Evolutionary conservation across 2,329 filamentous ascomycete species (phyloP), one percentile per base, ranked within the genome.

Genomic region (Akanthomyces lecanii): DNA sequence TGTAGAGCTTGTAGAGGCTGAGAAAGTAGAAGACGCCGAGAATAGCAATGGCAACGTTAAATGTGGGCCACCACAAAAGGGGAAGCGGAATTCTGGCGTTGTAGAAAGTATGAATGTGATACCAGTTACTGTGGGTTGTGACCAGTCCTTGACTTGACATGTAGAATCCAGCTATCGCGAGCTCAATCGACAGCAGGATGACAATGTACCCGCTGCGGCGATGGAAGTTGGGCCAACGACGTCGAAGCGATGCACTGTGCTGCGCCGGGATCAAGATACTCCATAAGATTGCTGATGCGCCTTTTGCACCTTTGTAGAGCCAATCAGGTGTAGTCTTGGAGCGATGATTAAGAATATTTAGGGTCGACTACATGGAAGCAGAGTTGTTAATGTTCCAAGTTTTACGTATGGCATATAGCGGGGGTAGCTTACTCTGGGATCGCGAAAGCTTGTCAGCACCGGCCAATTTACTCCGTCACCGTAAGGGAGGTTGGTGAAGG

Each of bases 221-320:
- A 16, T 57, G 54, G 18, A 57, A 47, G 12, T 33, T n/a, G 36
- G 44, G 36, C 12, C 42, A 45, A 21, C n/a, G 25, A 5, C 54
- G 40, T n/a, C 54, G 54, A 21, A 57, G n/a, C 6, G 14, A 25
- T 45, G 42, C 16, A 14, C 36, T 57, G 40, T 57, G 54, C 40
- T 57, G 54, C 23, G 28, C 6, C 11, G 54, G 54, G 40, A 57
- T 57, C 5, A 58, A 11, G 18, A 48, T 58, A 18, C 55, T 58
- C 55, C 55, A 58, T 18, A 50, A 18, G 1, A 58, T 47, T 5
- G 55, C 42, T 12, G 55, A 25, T 8, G 28, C 33, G 30, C 42
- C 55, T 47, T 58, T 58, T 3, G 44, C 55, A 7, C 55, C 55
- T 47, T 58, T 58, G 55, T 58, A 58, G 42, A 58, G 55, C 55